Evolutionary conservation across 2,329 filamentous ascomycete genomes (phyloP).

Genomic region (Trichophyton benhamiae): DNA sequence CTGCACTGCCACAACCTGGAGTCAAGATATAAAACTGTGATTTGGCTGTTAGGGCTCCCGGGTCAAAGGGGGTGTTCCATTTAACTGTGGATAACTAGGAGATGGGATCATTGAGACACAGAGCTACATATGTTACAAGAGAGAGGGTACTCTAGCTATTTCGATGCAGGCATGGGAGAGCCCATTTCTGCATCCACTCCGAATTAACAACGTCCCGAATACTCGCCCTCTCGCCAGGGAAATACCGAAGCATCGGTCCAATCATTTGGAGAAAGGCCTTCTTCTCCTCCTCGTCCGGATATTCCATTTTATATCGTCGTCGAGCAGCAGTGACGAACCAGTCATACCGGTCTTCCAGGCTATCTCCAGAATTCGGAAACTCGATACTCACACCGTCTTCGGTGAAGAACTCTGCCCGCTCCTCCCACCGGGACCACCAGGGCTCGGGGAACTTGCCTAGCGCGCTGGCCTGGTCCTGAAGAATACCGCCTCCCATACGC

Average conservation of each 20-base stretch:
- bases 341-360: slow-evolving; percentile 10
- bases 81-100: too few species aligned
- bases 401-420: slow-evolving; percentile 11
- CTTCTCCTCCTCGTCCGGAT: slow-evolving; percentile 9
- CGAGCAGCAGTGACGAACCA: slow-evolving; percentile 10
- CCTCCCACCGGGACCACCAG: slow-evolving; percentile 12
- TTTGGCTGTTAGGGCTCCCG: neutral
- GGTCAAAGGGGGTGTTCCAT: too few species aligned
- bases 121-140: too few species aligned
- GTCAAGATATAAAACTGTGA: neutral
- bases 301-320: slow-evolving; percentile 10
- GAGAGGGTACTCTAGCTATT: too few species aligned
- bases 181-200: slow-evolving; percentile 14
- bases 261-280: slow-evolving; percentile 13
- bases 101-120: too few species aligned
- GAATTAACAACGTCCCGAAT: slow-evolving; percentile 12
- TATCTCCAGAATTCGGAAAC: slow-evolving; percentile 6
- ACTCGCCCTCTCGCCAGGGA: slow-evolving; percentile 10
- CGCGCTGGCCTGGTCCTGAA: slow-evolving; percentile 11
- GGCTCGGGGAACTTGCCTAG: slow-evolving; percentile 9
- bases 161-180: neutral
- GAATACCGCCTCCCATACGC: slow-evolving; percentile 11
- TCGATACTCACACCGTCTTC: slow-evolving; percentile 6
- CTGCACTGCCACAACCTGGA: slow-evolving; percentile 1
- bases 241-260: slow-evolving; percentile 10